Evolutionary conservation across 148 eudicot genomes (phyloP).

Genomic region (Tetragonia tetragonoides): DNA sequence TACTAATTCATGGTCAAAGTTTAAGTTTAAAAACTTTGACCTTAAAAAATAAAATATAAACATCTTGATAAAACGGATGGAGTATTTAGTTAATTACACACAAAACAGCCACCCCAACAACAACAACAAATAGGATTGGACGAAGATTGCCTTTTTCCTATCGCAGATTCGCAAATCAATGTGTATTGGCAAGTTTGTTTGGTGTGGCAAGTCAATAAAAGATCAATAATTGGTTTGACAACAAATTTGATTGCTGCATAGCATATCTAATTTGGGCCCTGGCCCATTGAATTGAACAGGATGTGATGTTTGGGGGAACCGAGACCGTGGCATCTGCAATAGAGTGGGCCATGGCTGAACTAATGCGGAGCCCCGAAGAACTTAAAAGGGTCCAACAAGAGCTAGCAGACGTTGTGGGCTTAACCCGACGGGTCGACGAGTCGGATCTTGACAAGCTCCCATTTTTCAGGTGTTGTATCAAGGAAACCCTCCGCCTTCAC

Average conservation of each 20-base stretch:
- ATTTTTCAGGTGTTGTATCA: conserved; percentile 48
- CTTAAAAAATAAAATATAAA: no score
- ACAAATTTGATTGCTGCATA: neutral
- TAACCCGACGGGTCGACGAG: conserved; percentile 51
- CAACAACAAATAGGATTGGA: no score
- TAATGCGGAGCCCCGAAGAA: conserved; percentile 51
- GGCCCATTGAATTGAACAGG: conserved; percentile 30
- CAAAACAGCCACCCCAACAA: no score
- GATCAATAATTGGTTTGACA: no score
- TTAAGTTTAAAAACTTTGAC: no score
- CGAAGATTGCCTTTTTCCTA: no score
- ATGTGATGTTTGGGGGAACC: conserved; percentile 87
- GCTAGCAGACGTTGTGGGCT: conserved; percentile 49
- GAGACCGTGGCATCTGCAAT: conserved; percentile 84
- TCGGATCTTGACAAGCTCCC: conserved; percentile 62
- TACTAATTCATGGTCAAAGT: no score
- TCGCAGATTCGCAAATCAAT: no score
- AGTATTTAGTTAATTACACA: no score
- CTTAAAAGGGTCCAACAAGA: conserved; percentile 67
- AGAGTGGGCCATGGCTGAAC: conserved; percentile 76
- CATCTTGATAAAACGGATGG: no score
- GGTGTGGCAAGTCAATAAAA: no score
- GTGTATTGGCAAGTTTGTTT: no score
- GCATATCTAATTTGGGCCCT: conserved; percentile 1
- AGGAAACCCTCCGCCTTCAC: conserved; percentile 69